Percentiles rank a stretch among this genome's conserved stretches.
Conservation (phyloP, 2,329 filamentous ascomycete species). For the Neopestalotiopsis rosae region DNA sequence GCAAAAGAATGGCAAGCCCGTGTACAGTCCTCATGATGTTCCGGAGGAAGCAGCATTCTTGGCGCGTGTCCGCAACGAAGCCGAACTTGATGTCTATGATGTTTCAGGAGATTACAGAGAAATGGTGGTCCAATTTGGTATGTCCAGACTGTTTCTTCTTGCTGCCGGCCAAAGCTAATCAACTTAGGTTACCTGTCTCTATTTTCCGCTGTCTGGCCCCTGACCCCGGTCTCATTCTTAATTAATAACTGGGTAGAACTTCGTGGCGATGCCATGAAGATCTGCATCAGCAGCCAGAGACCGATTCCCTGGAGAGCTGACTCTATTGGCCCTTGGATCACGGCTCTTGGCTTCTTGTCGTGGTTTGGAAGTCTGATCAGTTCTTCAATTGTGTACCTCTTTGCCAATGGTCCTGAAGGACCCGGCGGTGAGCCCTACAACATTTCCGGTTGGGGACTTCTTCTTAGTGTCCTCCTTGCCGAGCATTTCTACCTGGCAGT, state of each 20-base stretch:
- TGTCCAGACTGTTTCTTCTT: conserved; percentile 26
- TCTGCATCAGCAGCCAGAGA: conserved; percentile 85
- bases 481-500: conserved; percentile 90
- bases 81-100: conserved; percentile 83
- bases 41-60: conserved; percentile 84
- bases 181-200: conserved; percentile 79
- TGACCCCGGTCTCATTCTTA: conserved; percentile 88
- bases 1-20: conserved; percentile 55
- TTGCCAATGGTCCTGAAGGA: conserved; percentile 71
- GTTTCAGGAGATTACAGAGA: conserved; percentile 90
- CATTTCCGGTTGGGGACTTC: conserved; percentile 79
- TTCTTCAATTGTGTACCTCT: conserved; percentile 87
- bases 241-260: conserved; percentile 97
- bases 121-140: conserved; percentile 84
- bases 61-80: conserved; percentile 79
- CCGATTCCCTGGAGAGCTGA: conserved; percentile 90
- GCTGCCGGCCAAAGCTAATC: conserved; percentile 25
- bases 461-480: conserved; percentile 82
- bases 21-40: conserved; percentile 59
- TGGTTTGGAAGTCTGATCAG: conserved; percentile 93
- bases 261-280: conserved; percentile 92
- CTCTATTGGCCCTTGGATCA: conserved; percentile 92
- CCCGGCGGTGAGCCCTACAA: conserved; percentile 69
- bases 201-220: conserved; percentile 92
- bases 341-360: conserved; percentile 84